Evolutionary conservation across 2,329 filamentous ascomycete species (phyloP).

Genomic region (Xylariaceae sp.): DNA sequence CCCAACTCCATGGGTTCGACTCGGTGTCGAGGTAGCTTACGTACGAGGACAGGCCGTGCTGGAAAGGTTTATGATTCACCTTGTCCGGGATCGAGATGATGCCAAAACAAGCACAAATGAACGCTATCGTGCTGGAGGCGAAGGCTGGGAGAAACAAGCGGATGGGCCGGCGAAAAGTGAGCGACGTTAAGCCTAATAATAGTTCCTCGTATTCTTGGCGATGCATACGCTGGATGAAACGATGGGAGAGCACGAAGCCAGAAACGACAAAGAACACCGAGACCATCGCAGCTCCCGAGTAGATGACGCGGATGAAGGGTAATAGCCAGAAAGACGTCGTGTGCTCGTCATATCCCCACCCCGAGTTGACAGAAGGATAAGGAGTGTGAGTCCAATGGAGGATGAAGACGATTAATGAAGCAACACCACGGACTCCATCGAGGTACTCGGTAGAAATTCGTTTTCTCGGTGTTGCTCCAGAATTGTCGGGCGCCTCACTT

Average conservation of each 20-base stretch:
- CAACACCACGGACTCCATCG: slow-evolving; percentile 45
- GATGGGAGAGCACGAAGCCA: slow-evolving; percentile 44
- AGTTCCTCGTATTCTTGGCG: slow-evolving; percentile 35
- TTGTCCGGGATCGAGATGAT: slow-evolving; percentile 30
- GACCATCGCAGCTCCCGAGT: slow-evolving; percentile 44
- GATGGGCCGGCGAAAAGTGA: slow-evolving; percentile 45
- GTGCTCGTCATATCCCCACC: slow-evolving; percentile 40
- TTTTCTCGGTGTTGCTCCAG: slow-evolving; percentile 15
- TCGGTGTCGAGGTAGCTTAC: slow-evolving; percentile 36
- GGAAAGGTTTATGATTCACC: slow-evolving; percentile 31
- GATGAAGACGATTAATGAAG: slow-evolving; percentile 45
- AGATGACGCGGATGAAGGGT: slow-evolving; percentile 43
- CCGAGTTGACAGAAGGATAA: slow-evolving; percentile 35
- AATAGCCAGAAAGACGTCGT: slow-evolving; percentile 38
- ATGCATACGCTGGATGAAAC: slow-evolving; percentile 40
- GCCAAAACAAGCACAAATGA: slow-evolving; percentile 33
- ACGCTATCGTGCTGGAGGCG: slow-evolving; percentile 41
- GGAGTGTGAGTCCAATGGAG: slow-evolving; percentile 40
- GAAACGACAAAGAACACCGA: slow-evolving; percentile 48
- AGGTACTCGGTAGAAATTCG: slow-evolving; percentile 42
- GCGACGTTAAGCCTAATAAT: slow-evolving; percentile 39
- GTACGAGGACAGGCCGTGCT: slow-evolving; percentile 31
- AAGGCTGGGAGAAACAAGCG: slow-evolving; percentile 46
- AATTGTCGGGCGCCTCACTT: slow-evolving; percentile 23
- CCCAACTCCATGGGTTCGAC: slow-evolving; percentile 36